Evolutionary conservation across 108 stramenopile species (phyloP), one percentile per base, ranked within the genome.

Genomic region (Stephanodiscus triporus): DNA sequence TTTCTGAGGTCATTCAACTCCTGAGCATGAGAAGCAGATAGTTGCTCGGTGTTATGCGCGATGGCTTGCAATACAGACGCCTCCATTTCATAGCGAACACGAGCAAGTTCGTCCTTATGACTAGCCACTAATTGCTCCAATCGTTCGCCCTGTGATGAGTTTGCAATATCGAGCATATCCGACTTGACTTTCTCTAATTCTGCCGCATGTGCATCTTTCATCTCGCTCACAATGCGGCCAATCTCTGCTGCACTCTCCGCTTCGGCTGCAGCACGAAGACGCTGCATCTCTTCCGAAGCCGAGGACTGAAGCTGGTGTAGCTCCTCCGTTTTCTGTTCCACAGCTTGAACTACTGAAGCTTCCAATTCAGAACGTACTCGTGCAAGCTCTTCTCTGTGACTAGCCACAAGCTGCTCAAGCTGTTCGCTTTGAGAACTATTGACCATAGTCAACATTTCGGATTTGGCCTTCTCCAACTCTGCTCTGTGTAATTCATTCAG

Each of bases 1-100:
- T 62, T 30, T 10, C 65, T 32, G 9, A 84, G 26, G 9, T 73
- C 68, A 17, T 86, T 78, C 22, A 86, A 1, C 60, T 77, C 71
- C 16, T 5, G 19, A 30, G 47, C 48, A 23, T 49, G 49, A 19
- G 29, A 51, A 19, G 27, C 17, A 6, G 17, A 51, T 6, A 66
- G 48, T 26, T 49, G 16, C 13, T 51, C 23, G 0, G 50, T 51
- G 19, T 80, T 78, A 10, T 61, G 11, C 4, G 4, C 40, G 9
- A 37, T 16, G 40, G 75, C 56, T 62, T 71, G 75, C 48, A 45
- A 45, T 8, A 69, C 60, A 17, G 73, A 43, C 19, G 50, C 62
- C 38, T 77, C 70, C n/a, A 60, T 29, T 56, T 72, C 64, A 42
- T 45, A 57, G 1, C 56, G 63, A 2, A 59, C 36, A n/a, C 65